Base-by-base conservation (phyloP, 192 early-diverging fungal species). In the Coemansia sp. region DNA sequence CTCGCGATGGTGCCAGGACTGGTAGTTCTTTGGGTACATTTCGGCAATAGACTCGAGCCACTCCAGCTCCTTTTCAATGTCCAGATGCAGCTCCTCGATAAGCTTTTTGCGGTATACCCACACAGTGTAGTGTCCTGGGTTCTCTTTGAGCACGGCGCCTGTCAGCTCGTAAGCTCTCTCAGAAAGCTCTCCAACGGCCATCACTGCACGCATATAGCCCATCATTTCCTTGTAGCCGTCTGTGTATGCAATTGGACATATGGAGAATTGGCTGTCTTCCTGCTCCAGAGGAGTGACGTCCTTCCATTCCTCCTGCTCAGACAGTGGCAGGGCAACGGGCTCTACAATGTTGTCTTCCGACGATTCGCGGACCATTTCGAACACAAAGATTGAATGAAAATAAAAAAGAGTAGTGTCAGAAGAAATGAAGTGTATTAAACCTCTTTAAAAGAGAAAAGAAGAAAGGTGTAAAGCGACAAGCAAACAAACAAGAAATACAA, bases 121-220 rank as follows among this genome's bases (percentile, higher is more conserved):
- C 15, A 94, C 89, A 33, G 93, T 95, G 76, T 98, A 99, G 86
- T 99, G 96, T 1, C 92, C 91, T 8, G 98, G 92, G 76, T 96
- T 98, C 58, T 89, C 67, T 22, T 88, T 73, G 58, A 99, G 90
- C 55, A 98, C 93, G 35, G 85, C 83, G 61, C 83, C 82, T 1
- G 95, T 97, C 58, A 99, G 81, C 8, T 89, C 81, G 56, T 97
- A 85, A 15, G 92, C 97, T 20, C 98, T 86, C 53, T 90, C 74
- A 3, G 89, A 91, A 38, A 85, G 73, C 79, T 99, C 98, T 54
- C 90, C 76, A n/a, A 72, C 71, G 37, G 70, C 68, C 51, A 87
- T 80, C 39, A 95, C 85, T 0, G 95, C 95, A 8, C 96, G 88
- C 76, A 98, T 92, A 74, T 92, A 94, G 76, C 87, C 87, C 92